Evolutionary conservation across 2,329 filamentous ascomycete species (phyloP).

Genomic region (Hypoxylon sp.): DNA sequence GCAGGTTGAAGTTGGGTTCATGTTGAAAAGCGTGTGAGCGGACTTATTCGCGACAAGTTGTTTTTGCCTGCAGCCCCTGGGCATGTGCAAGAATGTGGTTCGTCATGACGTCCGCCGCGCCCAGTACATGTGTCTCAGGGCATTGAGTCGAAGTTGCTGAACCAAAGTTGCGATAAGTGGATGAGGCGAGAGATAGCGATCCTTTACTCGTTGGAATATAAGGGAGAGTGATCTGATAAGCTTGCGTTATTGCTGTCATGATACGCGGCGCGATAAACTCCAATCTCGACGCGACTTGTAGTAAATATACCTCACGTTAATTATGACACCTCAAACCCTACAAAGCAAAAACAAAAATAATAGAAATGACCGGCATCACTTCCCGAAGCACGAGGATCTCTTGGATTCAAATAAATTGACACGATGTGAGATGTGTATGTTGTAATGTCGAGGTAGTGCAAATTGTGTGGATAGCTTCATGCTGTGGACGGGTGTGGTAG

Average conservation of each 20-base stretch:
- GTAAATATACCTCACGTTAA: conserved; percentile 6
- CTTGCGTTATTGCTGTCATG: conserved; percentile 40
- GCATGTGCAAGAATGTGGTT: conserved; percentile 16
- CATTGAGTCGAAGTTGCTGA: conserved; percentile 53
- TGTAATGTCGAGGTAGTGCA: conserved; percentile 40
- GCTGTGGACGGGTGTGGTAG: conserved; percentile 30
- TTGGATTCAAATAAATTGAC: conserved; percentile 4
- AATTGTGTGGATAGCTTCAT: conserved; percentile 54
- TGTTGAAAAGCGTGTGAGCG: conserved; percentile 1
- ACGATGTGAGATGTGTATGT: conserved; percentile 14
- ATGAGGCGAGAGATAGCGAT: conserved; percentile 33
- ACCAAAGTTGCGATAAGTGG: conserved; percentile 41
- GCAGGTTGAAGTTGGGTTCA: conserved; percentile 1
- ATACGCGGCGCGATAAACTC: conserved; percentile 34
- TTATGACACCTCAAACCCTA: neutral
- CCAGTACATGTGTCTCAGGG: conserved; percentile 10
- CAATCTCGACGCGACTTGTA: conserved; percentile 33
- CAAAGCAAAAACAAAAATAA: neutral
- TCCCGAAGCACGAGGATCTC: neutral
- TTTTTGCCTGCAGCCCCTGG: conserved; percentile 12
- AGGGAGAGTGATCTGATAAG: conserved; percentile 37
- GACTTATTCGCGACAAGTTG: conserved; percentile 14
- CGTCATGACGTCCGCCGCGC: conserved; percentile 22
- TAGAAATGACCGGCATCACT: conserved; percentile 17
- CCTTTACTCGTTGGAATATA: conserved; percentile 25